These are phyloP conservation scores for Paecilomyces sp. DNA, from an alignment of 2,329 filamentous ascomycete species.

Conservation along the genomic window DNA sequence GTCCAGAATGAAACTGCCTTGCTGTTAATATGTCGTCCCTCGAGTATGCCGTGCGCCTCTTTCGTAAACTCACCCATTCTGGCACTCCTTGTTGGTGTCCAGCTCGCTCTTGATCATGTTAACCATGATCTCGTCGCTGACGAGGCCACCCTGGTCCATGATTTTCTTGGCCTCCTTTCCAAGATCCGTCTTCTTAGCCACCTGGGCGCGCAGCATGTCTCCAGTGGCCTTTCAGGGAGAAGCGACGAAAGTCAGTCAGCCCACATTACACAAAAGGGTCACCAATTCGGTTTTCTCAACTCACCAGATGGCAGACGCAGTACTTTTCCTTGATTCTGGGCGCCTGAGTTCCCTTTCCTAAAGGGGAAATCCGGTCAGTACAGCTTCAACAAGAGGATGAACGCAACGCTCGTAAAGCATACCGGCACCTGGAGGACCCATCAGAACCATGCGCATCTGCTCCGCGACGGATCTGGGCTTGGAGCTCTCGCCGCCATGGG, in stretches of 20 bases:
- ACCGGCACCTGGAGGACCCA: slow-evolving; percentile 97
- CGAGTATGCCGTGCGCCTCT: not conserved
- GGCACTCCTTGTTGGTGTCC: slow-evolving; percentile 88
- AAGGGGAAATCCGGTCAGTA: slow-evolving; percentile 13
- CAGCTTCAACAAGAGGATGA: slow-evolving; percentile 4
- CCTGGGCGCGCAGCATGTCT: slow-evolving; percentile 98
- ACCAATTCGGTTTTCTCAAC: slow-evolving; percentile 24
- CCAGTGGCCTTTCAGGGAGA: slow-evolving; percentile 68
- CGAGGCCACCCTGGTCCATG: slow-evolving; percentile 96
- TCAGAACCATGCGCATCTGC: slow-evolving; percentile 90
- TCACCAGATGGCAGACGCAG: slow-evolving; percentile 91
- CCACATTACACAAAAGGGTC: not conserved
- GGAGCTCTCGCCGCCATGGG: slow-evolving; percentile 44
- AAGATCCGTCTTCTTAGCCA: slow-evolving; percentile 91
- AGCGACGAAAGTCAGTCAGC: slow-evolving; percentile 1
- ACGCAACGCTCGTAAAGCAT: slow-evolving; percentile 31
- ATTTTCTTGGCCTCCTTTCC: slow-evolving; percentile 99
- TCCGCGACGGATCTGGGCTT: slow-evolving; percentile 46
- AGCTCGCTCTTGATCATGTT: slow-evolving; percentile 99
- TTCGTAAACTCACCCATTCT: slow-evolving; percentile 63
- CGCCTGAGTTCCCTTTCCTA: slow-evolving; percentile 98
- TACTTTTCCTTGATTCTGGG: slow-evolving; percentile 98
- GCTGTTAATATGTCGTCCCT: slow-evolving; percentile 1
- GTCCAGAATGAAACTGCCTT: slow-evolving; percentile 86
- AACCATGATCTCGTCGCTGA: slow-evolving; percentile 98